Conservation (phyloP, 73 alveolate genomes). For the Paraurostyla sp. region DNA sequence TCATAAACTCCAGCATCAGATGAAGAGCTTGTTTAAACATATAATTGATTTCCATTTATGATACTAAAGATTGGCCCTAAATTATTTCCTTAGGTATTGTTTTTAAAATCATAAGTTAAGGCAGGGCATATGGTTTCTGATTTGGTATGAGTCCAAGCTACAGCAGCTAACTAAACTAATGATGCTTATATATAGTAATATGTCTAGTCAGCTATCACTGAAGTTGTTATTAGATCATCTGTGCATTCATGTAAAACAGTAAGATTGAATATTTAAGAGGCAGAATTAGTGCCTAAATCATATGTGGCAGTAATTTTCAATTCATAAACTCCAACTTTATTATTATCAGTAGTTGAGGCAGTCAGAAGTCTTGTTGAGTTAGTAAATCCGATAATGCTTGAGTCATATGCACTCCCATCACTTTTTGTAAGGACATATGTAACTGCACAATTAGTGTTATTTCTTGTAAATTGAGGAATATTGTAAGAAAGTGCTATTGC, state of each 20-base stretch:
- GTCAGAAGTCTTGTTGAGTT: neutral
- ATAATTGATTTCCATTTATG: too few relatives aligned
- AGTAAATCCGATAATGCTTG: neutral
- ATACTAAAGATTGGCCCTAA: too few relatives aligned
- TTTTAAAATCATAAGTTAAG: neutral
- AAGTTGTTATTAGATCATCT: neutral
- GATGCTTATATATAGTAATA: neutral
- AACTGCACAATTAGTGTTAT: neutral
- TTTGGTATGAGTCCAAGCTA: neutral
- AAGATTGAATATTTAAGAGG: neutral
- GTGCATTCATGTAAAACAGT: neutral
- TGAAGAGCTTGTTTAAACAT: too few relatives aligned
- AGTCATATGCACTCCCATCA: neutral
- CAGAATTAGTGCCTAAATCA: neutral
- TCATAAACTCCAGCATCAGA: too few relatives aligned
- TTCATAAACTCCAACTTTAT: neutral
- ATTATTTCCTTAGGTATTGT: too few relatives aligned
- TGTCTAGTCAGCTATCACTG: neutral
- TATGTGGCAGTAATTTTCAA: neutral
- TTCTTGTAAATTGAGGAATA: neutral
- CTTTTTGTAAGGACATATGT: neutral
- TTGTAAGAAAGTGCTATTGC: neutral
- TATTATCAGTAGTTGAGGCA: too few relatives aligned
- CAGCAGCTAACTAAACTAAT: neutral
- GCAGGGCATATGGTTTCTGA: neutral